Percentiles rank a stretch among this genome's conserved stretches.
Conservation (phyloP, 495 filamentous ascomycete species). For the Aspergillus campestris region DNA sequence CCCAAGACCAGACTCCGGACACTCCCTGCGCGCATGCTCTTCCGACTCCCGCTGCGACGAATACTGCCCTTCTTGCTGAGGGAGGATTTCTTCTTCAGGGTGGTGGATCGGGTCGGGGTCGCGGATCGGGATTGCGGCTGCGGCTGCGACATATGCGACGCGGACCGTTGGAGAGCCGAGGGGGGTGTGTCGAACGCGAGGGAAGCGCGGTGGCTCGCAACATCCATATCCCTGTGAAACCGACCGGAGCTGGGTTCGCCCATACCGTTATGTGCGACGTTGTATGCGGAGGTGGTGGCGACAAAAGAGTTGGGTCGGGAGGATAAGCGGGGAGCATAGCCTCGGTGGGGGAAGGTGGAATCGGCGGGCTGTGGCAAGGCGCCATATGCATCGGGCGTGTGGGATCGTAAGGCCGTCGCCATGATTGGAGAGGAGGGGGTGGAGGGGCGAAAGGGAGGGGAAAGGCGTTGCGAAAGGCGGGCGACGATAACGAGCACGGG, state of each 20-base stretch:
- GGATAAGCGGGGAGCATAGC: constrained; percentile 23
- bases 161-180: constrained; percentile 39
- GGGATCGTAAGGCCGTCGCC: constrained; percentile 37
- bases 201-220: constrained; percentile 56
- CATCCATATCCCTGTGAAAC: constrained; percentile 69
- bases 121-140: constrained; percentile 29
- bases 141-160: constrained; percentile 42
- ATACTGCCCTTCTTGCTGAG: constrained; percentile 64
- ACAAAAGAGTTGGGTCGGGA: constrained; percentile 35
- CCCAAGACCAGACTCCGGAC: constrained; percentile 65
- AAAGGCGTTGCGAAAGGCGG: constrained; percentile 2
- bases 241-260: constrained; percentile 33
- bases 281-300: constrained; percentile 24
- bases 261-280: constrained; percentile 33
- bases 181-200: constrained; percentile 44
- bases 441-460: constrained; percentile 4
- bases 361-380: constrained; percentile 23
- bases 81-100: constrained; percentile 79
- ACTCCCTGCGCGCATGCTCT: constrained; percentile 71
- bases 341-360: constrained; percentile 20
- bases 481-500: not conserved
- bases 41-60: constrained; percentile 68
- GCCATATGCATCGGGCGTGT: constrained; percentile 35
- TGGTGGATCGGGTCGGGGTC: constrained; percentile 61
- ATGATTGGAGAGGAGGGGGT: constrained; percentile 21